Conservation (phyloP, 2,329 filamentous ascomycete species). For the Monosporascus sp. region DNA sequence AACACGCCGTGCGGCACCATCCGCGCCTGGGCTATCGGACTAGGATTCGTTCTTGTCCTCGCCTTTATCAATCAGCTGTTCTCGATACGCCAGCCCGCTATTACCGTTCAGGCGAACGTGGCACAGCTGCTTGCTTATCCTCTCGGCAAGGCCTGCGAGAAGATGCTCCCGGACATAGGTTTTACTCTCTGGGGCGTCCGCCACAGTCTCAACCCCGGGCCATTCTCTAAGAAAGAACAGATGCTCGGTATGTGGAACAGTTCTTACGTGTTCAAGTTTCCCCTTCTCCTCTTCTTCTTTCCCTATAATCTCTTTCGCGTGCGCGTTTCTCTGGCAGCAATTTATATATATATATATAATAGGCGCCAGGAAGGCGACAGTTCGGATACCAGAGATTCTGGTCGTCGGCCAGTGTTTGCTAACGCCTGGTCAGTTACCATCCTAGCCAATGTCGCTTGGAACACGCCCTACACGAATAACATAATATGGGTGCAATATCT, state of each 20-base stretch:
- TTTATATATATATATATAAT: no score
- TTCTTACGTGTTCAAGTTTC: no score
- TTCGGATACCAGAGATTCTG: neutral
- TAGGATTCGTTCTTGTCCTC: constrained; percentile 44
- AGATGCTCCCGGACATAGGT: constrained; percentile 43
- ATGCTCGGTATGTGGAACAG: constrained; percentile 30
- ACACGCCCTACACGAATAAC: constrained; percentile 43
- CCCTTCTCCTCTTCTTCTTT: no score
- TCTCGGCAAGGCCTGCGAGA: constrained; percentile 45
- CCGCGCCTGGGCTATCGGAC: constrained; percentile 48
- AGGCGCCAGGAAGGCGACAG: neutral
- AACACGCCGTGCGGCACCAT: constrained; percentile 47
- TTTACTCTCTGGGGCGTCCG: constrained; percentile 37
- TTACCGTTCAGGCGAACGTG: constrained; percentile 49
- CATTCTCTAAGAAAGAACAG: constrained; percentile 56
- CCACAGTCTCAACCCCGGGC: constrained; percentile 27
- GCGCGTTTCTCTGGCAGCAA: neutral
- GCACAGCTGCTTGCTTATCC: constrained; percentile 54
- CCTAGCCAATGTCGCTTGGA: constrained; percentile 54
- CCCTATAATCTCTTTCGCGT: neutral
- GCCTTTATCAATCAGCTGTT: constrained; percentile 54
- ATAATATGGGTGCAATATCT: constrained; percentile 47
- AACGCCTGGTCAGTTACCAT: constrained; percentile 36
- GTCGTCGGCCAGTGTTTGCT: neutral
- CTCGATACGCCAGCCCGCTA: constrained; percentile 50